A percentile compares a stretch with the other conserved stretches of the same genome.
These are phyloP conservation scores for Datura wrightii DNA, from an alignment of 257 asterid species.

Conservation along the genomic window DNA sequence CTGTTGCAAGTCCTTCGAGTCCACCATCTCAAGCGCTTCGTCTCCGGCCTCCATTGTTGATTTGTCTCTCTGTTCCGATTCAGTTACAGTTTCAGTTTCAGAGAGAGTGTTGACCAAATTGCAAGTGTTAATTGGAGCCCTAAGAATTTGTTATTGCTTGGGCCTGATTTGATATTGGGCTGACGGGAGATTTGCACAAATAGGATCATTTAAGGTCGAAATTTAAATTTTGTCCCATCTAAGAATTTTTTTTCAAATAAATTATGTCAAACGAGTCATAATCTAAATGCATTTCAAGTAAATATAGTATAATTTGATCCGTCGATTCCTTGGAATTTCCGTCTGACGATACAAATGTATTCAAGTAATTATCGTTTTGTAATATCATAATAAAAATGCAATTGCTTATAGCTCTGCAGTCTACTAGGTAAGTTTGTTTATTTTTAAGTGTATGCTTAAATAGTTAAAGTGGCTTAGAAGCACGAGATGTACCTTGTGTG, in stretches of 20 bases:
- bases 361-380: background rate
- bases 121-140: constrained; percentile 20
- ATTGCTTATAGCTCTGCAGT: background rate
- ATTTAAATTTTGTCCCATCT: background rate
- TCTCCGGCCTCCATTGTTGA: constrained; percentile 75
- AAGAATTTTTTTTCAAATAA: background rate
- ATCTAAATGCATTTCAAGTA: background rate
- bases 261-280: background rate
- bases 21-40: constrained; percentile 70
- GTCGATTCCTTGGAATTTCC: background rate
- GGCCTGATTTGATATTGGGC: constrained; percentile 19
- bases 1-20: constrained; percentile 94
- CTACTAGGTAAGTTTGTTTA: background rate
- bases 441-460: background rate
- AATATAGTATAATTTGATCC: background rate
- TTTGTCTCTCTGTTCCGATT: background rate
- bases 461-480: background rate
- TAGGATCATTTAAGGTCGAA: background rate
- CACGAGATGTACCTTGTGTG: background rate
- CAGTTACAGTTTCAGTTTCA: background rate
- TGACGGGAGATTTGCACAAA: background rate
- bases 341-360: no score
- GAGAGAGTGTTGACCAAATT: background rate
- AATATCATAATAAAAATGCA: background rate
- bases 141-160: background rate